Evolutionary conservation across 768 basidiomycete species (phyloP).

Genomic region (Coprinellus micaceus): DNA sequence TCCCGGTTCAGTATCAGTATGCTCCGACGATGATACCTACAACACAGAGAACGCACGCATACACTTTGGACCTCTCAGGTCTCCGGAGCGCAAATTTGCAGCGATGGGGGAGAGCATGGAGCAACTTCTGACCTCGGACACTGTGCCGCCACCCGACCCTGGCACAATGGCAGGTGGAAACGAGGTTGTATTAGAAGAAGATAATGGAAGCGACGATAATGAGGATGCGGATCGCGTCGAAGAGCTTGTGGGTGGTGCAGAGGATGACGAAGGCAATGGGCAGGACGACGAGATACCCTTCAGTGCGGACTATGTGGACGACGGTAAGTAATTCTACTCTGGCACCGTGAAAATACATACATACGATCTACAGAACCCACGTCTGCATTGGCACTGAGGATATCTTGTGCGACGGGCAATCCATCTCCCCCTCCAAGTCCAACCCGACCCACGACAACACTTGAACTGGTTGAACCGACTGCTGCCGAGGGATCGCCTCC

Average conservation of each 20-base stretch:
- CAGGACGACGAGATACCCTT: slow-evolving; percentile 42
- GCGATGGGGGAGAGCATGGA: slow-evolving; percentile 27
- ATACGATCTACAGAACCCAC: slow-evolving; percentile 50
- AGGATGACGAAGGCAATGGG: slow-evolving; percentile 28
- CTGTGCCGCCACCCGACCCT: slow-evolving; percentile 2
- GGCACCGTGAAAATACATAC: neutral
- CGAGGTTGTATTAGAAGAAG: neutral
- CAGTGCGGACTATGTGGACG: slow-evolving; percentile 36
- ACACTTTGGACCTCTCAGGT: slow-evolving; percentile 49
- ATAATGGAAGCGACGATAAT: slow-evolving; percentile 12
- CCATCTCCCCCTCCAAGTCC: slow-evolving; percentile 59
- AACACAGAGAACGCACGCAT: slow-evolving; percentile 42
- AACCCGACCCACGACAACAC: slow-evolving; percentile 8
- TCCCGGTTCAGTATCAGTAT: slow-evolving; percentile 25
- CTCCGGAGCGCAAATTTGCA: slow-evolving; percentile 49
- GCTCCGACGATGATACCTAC: slow-evolving; percentile 40
- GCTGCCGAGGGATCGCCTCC: neutral
- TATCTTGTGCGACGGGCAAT: slow-evolving; percentile 69
- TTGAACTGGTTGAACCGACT: slow-evolving; percentile 1
- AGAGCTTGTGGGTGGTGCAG: slow-evolving; percentile 25
- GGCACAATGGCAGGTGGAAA: neutral
- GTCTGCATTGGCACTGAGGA: slow-evolving; percentile 59
- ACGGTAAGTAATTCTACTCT: slow-evolving; percentile 37
- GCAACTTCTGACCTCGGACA: slow-evolving; percentile 7
- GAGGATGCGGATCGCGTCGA: slow-evolving; percentile 24